Percentiles rank a stretch among this genome's conserved stretches.
These are phyloP conservation scores for Neodidymelliopsis sp. DNA, from an alignment of 2,329 filamentous ascomycete genomes.

Conservation along the genomic window DNA sequence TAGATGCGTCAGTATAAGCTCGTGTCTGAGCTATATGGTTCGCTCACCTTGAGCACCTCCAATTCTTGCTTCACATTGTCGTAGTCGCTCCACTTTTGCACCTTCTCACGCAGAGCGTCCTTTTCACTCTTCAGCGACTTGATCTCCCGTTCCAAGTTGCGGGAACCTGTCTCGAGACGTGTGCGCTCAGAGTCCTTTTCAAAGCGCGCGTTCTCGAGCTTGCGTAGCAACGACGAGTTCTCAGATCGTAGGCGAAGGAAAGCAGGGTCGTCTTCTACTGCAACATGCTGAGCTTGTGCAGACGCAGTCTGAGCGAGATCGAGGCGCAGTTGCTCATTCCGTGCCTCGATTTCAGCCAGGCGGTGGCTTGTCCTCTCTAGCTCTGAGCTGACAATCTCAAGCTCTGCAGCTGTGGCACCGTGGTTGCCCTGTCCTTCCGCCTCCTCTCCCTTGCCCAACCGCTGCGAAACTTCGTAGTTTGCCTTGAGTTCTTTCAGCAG, in stretches of 20 bases:
- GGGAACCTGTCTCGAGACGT: constrained; percentile 76
- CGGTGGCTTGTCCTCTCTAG: constrained; percentile 87
- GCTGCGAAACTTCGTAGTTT: constrained; percentile 94
- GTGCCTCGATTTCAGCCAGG: constrained; percentile 87
- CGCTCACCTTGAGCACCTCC: constrained; percentile 79
- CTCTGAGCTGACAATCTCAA: constrained; percentile 92
- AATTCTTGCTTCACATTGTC: constrained; percentile 96
- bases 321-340: constrained; percentile 90
- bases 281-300: constrained; percentile 65
- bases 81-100: constrained; percentile 92
- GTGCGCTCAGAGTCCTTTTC: constrained; percentile 85
- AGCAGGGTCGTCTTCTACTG: constrained; percentile 85
- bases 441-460: constrained; percentile 77
- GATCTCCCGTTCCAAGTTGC: constrained; percentile 81
- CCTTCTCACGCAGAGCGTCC: constrained; percentile 78
- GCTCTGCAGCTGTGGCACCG: constrained; percentile 82
- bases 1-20: constrained; percentile 36
- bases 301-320: constrained; percentile 91
- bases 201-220: constrained; percentile 81
- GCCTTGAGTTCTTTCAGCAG: constrained; percentile 94
- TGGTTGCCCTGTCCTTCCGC: constrained; percentile 64
- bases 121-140: constrained; percentile 79
- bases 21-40: neutral
- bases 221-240: constrained; percentile 89
- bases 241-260: constrained; percentile 90